These are phyloP conservation scores for Coprinopsis cinerea DNA, from an alignment of 768 basidiomycete species.

Conservation along the genomic window DNA sequence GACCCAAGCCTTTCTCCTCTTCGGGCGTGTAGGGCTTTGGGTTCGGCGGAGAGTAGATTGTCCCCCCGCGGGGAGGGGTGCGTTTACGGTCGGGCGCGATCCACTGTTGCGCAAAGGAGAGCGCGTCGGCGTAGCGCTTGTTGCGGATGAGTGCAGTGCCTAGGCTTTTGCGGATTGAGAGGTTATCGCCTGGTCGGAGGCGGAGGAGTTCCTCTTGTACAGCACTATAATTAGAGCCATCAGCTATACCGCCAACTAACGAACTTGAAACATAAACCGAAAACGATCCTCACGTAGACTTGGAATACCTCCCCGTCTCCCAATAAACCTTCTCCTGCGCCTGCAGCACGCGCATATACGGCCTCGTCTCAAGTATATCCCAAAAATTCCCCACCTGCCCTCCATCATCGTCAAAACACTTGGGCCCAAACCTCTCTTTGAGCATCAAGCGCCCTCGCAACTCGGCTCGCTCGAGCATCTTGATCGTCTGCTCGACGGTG, in stretches of 20 bases:
- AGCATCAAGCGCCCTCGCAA: conserved; percentile 12
- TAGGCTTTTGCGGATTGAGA: conserved; percentile 31
- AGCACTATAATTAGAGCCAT: conserved; percentile 26
- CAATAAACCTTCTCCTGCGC: conserved; percentile 30
- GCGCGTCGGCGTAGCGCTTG: conserved; percentile 30
- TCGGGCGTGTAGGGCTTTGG: conserved; percentile 15
- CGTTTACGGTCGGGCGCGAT: conserved; percentile 10
- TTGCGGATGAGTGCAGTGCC: conserved; percentile 30
- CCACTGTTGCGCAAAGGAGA: conserved; percentile 34
- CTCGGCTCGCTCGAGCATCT: background rate
- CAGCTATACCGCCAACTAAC: background rate
- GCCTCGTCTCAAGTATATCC: conserved; percentile 32
- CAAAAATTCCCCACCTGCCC: conserved; percentile 31
- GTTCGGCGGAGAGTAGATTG: conserved; percentile 21
- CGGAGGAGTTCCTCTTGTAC: conserved; percentile 31
- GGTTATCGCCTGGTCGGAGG: conserved; percentile 37
- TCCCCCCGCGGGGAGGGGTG: conserved; percentile 20
- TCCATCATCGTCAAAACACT: conserved; percentile 34
- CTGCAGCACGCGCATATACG: conserved; percentile 40
- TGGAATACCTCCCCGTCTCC: conserved; percentile 25
- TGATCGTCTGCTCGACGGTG: background rate
- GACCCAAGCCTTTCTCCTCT: conserved; percentile 10
- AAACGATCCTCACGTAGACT: conserved; percentile 27
- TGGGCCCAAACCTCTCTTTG: conserved; percentile 22
- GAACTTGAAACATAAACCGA: background rate